Conservation (phyloP, 2,329 filamentous ascomycete species). For the Aspergillus fumigatus region DNA sequence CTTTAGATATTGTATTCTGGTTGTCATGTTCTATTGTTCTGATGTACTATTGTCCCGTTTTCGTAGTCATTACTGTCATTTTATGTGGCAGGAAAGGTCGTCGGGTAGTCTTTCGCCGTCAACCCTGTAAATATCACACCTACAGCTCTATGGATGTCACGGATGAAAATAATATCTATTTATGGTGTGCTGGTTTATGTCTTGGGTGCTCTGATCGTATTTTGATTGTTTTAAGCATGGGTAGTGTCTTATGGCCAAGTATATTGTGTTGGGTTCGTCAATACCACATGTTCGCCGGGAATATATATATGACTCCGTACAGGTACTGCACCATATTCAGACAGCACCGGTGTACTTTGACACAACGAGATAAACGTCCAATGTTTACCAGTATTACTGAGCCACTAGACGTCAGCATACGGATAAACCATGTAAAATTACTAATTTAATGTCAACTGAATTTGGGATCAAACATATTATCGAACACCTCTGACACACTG, state of each 20-base stretch:
- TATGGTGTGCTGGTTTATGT: not conserved
- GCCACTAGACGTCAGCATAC: not conserved
- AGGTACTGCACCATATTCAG: not conserved
- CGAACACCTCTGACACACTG: not conserved
- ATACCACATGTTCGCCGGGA: not conserved
- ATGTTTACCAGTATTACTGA: not conserved
- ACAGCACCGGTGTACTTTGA: not conserved
- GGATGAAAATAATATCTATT: not conserved
- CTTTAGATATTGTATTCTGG: not conserved
- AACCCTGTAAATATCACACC: not conserved
- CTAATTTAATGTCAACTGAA: not conserved
- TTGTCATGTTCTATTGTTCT: not conserved
- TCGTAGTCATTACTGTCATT: not conserved
- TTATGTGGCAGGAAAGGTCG: not conserved
- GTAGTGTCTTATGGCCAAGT: not conserved
- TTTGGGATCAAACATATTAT: not conserved
- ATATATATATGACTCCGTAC: not conserved
- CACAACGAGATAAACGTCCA: not conserved
- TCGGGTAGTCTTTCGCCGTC: not conserved
- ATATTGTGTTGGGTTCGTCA: not conserved
- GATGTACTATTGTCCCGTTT: not conserved
- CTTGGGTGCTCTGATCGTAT: not conserved
- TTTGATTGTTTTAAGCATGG: fast-evolving
- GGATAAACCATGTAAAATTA: not conserved
- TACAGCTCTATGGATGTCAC: not conserved